Conservation (phyloP, 148 eudicot genomes). For the Dysphania ambrosioides region DNA sequence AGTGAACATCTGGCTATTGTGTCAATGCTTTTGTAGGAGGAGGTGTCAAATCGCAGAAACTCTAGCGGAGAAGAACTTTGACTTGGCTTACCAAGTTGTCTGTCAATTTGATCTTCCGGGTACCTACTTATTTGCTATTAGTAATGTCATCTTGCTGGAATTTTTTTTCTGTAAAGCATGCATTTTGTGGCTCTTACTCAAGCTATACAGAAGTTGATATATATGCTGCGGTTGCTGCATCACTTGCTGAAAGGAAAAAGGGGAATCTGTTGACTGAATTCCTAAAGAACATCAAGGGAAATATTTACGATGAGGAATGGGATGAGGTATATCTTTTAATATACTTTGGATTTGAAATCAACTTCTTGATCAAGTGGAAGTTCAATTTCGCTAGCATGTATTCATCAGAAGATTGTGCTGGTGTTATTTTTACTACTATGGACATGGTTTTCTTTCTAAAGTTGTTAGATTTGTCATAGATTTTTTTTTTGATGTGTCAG, state of each 20-base stretch:
- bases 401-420: background rate
- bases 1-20: background rate
- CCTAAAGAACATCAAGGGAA: slow-evolving; percentile 85
- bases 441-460: background rate
- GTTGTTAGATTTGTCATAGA: background rate
- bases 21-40: slow-evolving; percentile 56
- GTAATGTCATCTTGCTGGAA: background rate
- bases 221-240: slow-evolving; percentile 98
- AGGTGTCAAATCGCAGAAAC: slow-evolving; percentile 92
- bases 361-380: background rate
- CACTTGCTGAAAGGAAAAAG: slow-evolving; percentile 95
- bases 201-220: slow-evolving; percentile 77
- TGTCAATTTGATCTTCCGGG: slow-evolving; percentile 86
- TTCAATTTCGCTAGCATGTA: background rate
- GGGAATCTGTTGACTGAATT: slow-evolving; percentile 90
- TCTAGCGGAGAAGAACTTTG: slow-evolving; percentile 90
- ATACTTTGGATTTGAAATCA: background rate
- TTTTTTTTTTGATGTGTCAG: too few relatives aligned
- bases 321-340: slow-evolving; percentile 58
- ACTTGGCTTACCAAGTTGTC: slow-evolving; percentile 84
- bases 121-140: slow-evolving; percentile 24
- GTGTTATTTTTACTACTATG: background rate
- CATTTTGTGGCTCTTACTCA: slow-evolving; percentile 19
- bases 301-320: slow-evolving; percentile 90
- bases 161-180: slow-evolving; percentile 12